Conservation (phyloP, 1,284 basidiomycete genomes). For the Gastroboletus turbinatus region DNA sequence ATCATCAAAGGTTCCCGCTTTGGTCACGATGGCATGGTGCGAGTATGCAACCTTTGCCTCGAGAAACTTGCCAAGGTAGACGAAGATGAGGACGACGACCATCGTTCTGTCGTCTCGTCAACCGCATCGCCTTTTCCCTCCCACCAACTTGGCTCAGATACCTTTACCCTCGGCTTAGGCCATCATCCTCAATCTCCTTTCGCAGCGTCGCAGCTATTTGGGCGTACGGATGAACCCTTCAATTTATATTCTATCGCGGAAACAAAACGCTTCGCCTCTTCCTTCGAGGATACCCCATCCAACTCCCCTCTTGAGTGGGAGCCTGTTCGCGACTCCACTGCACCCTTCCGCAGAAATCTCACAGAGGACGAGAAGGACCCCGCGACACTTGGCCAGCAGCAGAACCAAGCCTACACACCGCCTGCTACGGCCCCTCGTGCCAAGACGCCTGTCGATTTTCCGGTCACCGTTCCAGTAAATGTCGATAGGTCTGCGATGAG, state of each 20-base stretch:
- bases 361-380: slow-evolving; percentile 76
- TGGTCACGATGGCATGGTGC: slow-evolving; percentile 88
- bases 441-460: slow-evolving; percentile 57
- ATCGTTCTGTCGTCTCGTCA: slow-evolving; percentile 72
- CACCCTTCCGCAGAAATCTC: slow-evolving; percentile 80
- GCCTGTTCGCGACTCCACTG: slow-evolving; percentile 56
- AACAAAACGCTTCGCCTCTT: slow-evolving; percentile 53
- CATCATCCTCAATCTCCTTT: slow-evolving; percentile 81
- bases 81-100: slow-evolving; percentile 81
- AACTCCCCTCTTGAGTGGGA: slow-evolving; percentile 54
- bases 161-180: slow-evolving; percentile 44
- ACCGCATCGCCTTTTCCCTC: slow-evolving; percentile 50
- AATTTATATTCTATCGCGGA: slow-evolving; percentile 79
- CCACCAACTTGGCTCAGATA: slow-evolving; percentile 46
- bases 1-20: slow-evolving; percentile 95
- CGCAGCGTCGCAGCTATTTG: slow-evolving; percentile 83
- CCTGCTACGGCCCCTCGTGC: slow-evolving; percentile 42
- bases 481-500: slow-evolving; percentile 52
- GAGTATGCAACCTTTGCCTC: slow-evolving; percentile 93
- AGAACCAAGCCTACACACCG: slow-evolving; percentile 36
- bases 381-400: slow-evolving; percentile 43
- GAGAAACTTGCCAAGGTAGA: slow-evolving; percentile 83
- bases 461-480: slow-evolving; percentile 47
- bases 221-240: slow-evolving; percentile 71
- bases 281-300: slow-evolving; percentile 53